phyloP scores from a whole-genome alignment of 768 basidiomycete genomes.

The Coprinopsis strossmayeri region DNA sequence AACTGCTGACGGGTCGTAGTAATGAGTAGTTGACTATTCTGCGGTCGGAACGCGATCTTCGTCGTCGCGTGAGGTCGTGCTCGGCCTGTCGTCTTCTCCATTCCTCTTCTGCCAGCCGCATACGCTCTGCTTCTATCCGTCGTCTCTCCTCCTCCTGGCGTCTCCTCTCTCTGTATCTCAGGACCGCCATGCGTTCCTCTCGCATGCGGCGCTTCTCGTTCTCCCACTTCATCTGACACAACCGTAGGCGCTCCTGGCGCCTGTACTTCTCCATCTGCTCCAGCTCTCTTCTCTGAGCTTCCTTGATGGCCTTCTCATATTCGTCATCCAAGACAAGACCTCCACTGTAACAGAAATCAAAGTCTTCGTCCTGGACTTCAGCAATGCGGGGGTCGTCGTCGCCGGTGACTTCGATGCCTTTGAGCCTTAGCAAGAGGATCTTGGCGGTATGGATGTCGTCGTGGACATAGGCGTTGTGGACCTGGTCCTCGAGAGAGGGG shows the following conservation, averaged over 20 bases:
- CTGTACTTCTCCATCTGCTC: slow-evolving; percentile 28
- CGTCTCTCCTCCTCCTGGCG: slow-evolving; percentile 21
- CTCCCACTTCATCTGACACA: slow-evolving; percentile 44
- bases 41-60: slow-evolving; percentile 11
- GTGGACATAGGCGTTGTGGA: slow-evolving; percentile 60
- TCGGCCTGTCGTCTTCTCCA: slow-evolving; percentile 17
- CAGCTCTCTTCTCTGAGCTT: slow-evolving; percentile 31
- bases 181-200: slow-evolving; percentile 28
- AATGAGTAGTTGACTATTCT: slow-evolving; percentile 15
- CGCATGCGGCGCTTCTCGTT: slow-evolving; percentile 37
- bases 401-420: slow-evolving; percentile 53
- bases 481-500: slow-evolving; percentile 53
- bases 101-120: slow-evolving; percentile 17
- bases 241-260: slow-evolving; percentile 34
- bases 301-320: slow-evolving; percentile 29
- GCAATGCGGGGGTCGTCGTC: slow-evolving; percentile 61
- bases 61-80: slow-evolving; percentile 1
- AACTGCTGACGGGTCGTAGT: slow-evolving; percentile 2
- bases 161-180: slow-evolving; percentile 25
- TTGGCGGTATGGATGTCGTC: slow-evolving; percentile 65
- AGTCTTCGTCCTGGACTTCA: slow-evolving; percentile 47
- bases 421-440: slow-evolving; percentile 54
- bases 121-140: slow-evolving; percentile 22
- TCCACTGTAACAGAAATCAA: slow-evolving; percentile 40
- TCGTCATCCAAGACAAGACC: slow-evolving; percentile 34